Evolutionary conservation across 2,329 filamentous ascomycete genomes (phyloP).

Genomic region (Monosporascus sp.): DNA sequence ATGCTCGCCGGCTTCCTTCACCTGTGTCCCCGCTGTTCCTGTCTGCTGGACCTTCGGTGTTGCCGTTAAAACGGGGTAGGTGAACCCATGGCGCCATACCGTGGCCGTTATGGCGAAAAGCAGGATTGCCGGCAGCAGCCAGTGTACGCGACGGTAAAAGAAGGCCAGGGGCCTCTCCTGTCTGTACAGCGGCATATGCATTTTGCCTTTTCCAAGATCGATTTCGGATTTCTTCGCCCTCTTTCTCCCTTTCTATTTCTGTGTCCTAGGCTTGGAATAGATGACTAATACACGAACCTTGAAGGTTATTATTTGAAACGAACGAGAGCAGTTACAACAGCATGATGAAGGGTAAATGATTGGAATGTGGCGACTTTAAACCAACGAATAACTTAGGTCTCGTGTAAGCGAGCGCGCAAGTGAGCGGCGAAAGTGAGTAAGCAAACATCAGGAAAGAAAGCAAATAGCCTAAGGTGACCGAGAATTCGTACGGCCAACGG

Average conservation of each 20-base stretch:
- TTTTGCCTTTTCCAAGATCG: neutral
- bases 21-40: neutral
- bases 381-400: too few species aligned
- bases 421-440: too few species aligned
- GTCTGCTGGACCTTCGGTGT: slow-evolving; percentile 1
- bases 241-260: neutral
- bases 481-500: too few species aligned
- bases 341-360: too few species aligned
- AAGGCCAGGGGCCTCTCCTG: slow-evolving; percentile 8
- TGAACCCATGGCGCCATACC: neutral
- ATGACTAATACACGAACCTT: too few species aligned
- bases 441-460: too few species aligned
- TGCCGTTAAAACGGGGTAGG: neutral
- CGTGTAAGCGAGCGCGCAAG: too few species aligned
- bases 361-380: too few species aligned
- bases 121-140: slow-evolving; percentile 9
- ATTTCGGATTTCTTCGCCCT: neutral
- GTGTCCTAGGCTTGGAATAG: neutral
- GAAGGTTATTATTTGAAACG: too few species aligned
- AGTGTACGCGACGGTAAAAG: slow-evolving; percentile 8
- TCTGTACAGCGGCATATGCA: neutral
- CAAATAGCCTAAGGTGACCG: too few species aligned
- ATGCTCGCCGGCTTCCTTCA: neutral
- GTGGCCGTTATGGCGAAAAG: slow-evolving; percentile 1
- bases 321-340: too few species aligned